phyloP scores from a whole-genome alignment of 345 rosid genomes.

The Sonneratia caseolaris region DNA sequence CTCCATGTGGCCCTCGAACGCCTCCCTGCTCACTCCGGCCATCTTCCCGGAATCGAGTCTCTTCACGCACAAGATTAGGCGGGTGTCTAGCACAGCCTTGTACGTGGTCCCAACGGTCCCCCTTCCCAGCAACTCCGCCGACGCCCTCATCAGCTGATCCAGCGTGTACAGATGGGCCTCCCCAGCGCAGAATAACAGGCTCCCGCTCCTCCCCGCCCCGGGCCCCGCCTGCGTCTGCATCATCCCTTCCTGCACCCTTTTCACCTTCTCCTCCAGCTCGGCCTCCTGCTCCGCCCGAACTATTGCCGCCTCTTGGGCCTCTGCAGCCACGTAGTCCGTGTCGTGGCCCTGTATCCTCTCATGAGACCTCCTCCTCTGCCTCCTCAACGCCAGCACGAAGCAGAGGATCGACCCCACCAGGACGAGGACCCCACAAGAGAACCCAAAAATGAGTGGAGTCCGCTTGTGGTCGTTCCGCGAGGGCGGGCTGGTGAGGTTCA shows the following conservation, averaged over 20 bases:
- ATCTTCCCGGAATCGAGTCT: slow-evolving; percentile 65
- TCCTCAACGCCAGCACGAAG: slow-evolving; percentile 39
- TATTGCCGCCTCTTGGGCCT: slow-evolving; percentile 44
- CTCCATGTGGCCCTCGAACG: slow-evolving; percentile 81
- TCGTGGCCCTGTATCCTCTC: slow-evolving; percentile 18
- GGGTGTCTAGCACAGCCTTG: slow-evolving; percentile 74
- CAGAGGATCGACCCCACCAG: slow-evolving; percentile 45
- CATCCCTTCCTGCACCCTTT: slow-evolving; percentile 52
- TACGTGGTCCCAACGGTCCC: slow-evolving; percentile 78
- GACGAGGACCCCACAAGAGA: slow-evolving; percentile 35
- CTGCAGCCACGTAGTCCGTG: slow-evolving; percentile 22
- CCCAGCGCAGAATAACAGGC: slow-evolving; percentile 69
- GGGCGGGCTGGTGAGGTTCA: slow-evolving; percentile 20
- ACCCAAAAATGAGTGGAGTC: slow-evolving; percentile 39
- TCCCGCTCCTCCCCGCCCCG: slow-evolving; percentile 65
- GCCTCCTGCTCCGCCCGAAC: slow-evolving; percentile 63
- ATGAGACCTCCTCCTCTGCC: slow-evolving; percentile 27
- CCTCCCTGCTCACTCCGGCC: slow-evolving; percentile 42
- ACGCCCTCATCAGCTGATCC: slow-evolving; percentile 92
- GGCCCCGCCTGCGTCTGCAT: slow-evolving; percentile 51
- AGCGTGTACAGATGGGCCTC: slow-evolving; percentile 69
- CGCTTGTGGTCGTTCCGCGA: slow-evolving; percentile 26
- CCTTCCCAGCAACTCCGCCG: slow-evolving; percentile 86
- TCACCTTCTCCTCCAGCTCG: slow-evolving; percentile 76
- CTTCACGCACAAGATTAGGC: slow-evolving; percentile 66